Conservation (phyloP, 75 land plant genomes). For the Larix kaempferi region DNA sequence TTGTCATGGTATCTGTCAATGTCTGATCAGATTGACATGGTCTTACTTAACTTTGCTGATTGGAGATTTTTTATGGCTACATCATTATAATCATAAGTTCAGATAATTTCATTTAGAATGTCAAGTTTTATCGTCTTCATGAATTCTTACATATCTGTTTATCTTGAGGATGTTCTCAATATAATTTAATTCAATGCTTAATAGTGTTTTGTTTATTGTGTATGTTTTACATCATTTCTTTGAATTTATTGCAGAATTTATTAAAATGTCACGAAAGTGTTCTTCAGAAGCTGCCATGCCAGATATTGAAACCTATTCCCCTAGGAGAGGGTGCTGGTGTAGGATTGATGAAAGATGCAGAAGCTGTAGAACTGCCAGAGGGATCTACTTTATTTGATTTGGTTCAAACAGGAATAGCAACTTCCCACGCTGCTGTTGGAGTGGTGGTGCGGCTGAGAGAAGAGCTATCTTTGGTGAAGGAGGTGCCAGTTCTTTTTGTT, state of each 20-base stretch:
- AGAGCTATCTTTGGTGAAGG: conserved; percentile 85
- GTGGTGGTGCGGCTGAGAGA: conserved; percentile 84
- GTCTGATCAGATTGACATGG: no score
- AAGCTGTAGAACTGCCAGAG: conserved; percentile 70
- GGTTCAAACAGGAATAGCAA: conserved; percentile 71
- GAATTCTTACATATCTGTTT: no score
- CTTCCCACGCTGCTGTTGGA: conserved; percentile 83
- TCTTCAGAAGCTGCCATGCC: conserved; percentile 64
- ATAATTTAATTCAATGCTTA: no score
- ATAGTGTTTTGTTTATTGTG: no score
- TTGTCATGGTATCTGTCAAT: no score
- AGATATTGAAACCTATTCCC: conserved; percentile 66
- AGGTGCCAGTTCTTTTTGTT: conserved; percentile 86
- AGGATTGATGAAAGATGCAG: conserved; percentile 65
- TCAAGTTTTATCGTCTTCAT: no score
- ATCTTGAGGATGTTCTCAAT: no score
- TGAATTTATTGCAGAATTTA: conserved; percentile 54
- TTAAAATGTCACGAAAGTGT: conserved; percentile 59
- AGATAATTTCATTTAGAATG: no score
- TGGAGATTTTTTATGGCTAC: no score
- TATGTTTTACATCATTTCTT: background rate
- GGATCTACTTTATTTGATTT: conserved; percentile 74
- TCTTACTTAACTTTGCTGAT: no score
- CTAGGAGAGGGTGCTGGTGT: conserved; percentile 92
- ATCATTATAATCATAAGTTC: no score